A percentile compares a stretch with the other conserved stretches of the same genome.
phyloP scores from a whole-genome alignment of 208 protist genomes.

The Borovskyia barvae region DNA sequence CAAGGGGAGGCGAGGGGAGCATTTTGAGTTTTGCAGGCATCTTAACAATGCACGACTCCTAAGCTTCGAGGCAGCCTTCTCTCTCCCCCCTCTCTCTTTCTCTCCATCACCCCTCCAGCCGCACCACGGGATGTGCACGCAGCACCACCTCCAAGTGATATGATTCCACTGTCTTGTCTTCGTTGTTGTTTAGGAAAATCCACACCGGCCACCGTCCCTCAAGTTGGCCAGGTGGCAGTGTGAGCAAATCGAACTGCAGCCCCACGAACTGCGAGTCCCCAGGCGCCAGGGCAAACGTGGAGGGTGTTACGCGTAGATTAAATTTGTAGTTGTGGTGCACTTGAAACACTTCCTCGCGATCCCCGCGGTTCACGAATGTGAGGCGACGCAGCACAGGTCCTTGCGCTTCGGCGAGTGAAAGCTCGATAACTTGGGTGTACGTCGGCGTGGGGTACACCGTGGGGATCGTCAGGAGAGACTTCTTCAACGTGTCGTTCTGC shows the following conservation, averaged over 20 bases:
- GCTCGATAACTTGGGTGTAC: slow-evolving; percentile 78
- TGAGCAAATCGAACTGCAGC: slow-evolving; percentile 74
- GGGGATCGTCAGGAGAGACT: slow-evolving; percentile 72
- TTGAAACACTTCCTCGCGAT: slow-evolving; percentile 67
- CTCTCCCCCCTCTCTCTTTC: not conserved
- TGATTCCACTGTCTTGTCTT: slow-evolving; percentile 86
- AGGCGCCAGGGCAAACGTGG: slow-evolving; percentile 70
- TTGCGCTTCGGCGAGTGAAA: slow-evolving; percentile 52
- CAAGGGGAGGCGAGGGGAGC: no score
- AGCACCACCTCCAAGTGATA: slow-evolving; percentile 84
- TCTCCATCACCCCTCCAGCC: slow-evolving; percentile 2
- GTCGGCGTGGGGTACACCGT: slow-evolving; percentile 79
- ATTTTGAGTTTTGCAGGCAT: no score
- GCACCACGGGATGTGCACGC: slow-evolving; percentile 56
- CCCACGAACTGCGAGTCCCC: slow-evolving; percentile 72
- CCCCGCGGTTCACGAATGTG: slow-evolving; percentile 65
- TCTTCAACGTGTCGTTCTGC: slow-evolving; percentile 41
- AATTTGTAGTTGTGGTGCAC: slow-evolving; percentile 88
- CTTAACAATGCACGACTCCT: no score
- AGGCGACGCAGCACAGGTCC: slow-evolving; percentile 82
- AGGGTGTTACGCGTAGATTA: slow-evolving; percentile 67
- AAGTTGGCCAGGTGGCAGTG: slow-evolving; percentile 64
- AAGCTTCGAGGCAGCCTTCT: not conserved
- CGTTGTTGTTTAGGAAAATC: slow-evolving; percentile 87
- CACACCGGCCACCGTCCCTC: slow-evolving; percentile 90